These are phyloP conservation scores for Arxiozyma bovina DNA, from an alignment of 1,139 yeast species.

Conservation along the genomic window DNA sequence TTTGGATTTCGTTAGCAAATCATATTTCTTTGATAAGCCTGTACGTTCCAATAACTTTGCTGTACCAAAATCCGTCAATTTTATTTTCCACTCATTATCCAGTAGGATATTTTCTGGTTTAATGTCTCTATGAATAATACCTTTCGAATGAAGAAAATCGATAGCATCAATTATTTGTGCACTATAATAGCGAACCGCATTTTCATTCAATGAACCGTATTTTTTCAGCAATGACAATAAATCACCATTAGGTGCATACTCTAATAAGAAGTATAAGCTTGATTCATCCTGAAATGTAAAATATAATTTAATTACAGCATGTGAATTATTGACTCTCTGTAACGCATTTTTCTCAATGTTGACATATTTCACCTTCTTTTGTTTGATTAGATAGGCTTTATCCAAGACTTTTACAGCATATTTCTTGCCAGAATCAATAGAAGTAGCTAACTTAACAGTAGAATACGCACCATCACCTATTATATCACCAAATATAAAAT, in stretches of 20 bases:
- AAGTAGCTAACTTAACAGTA: constrained; percentile 63
- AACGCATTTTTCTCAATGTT: constrained; percentile 70
- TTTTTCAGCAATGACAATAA: constrained; percentile 52
- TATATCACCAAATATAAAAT: constrained; percentile 58
- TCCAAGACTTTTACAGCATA: constrained; percentile 70
- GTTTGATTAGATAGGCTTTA: constrained; percentile 66
- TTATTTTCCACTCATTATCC: constrained; percentile 70
- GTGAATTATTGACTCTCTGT: constrained; percentile 58
- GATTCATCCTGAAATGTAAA: constrained; percentile 74
- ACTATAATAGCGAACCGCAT: constrained; percentile 44
- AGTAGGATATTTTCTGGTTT: constrained; percentile 90
- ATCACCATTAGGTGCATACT: constrained; percentile 77
- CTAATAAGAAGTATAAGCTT: constrained; percentile 63
- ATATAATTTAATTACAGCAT: constrained; percentile 61
- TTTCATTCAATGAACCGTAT: constrained; percentile 48
- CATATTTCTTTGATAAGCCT: constrained; percentile 33
- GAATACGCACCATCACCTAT: constrained; percentile 81
- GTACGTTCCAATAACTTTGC: constrained; percentile 60
- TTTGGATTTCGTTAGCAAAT: constrained; percentile 58
- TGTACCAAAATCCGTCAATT: constrained; percentile 97
- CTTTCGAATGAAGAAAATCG: constrained; percentile 68
- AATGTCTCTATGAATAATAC: constrained; percentile 87
- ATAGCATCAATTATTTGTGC: constrained; percentile 85
- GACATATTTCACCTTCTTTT: constrained; percentile 71
- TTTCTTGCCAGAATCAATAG: constrained; percentile 44